phyloP scores from a whole-genome alignment of 495 filamentous ascomycete species.

The Trichoderma orchidacearum region DNA sequence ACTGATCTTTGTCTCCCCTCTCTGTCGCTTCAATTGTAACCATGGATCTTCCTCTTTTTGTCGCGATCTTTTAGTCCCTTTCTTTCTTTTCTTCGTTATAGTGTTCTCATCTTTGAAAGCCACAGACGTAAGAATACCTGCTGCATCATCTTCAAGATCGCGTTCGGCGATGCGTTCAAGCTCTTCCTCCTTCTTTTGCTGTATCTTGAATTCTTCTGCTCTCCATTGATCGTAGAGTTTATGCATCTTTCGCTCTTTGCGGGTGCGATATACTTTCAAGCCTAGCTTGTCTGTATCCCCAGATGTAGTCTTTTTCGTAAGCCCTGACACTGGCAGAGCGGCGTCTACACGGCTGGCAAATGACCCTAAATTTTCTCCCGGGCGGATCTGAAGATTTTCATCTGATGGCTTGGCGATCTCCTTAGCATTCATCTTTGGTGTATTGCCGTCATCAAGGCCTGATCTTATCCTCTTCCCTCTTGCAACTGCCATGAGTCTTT shows the following conservation, averaged over 20 bases:
- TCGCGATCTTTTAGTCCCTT: slow-evolving; percentile 39
- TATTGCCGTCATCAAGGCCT: slow-evolving; percentile 55
- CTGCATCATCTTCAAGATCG: slow-evolving; percentile 45
- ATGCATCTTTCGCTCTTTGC: slow-evolving; percentile 72
- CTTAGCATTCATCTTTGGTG: neutral
- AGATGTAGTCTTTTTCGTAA: slow-evolving; percentile 37
- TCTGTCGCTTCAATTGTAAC: slow-evolving; percentile 51
- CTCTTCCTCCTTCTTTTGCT: slow-evolving; percentile 45
- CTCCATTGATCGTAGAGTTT: slow-evolving; percentile 73
- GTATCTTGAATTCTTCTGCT: slow-evolving; percentile 42
- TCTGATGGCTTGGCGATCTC: slow-evolving; percentile 5
- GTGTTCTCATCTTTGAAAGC: slow-evolving; percentile 17
- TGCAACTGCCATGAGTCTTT: slow-evolving; percentile 61
- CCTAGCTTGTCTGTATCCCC: slow-evolving; percentile 34
- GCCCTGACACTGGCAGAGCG: slow-evolving; percentile 56
- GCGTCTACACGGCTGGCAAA: slow-evolving; percentile 80
- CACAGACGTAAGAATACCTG: slow-evolving; percentile 28
- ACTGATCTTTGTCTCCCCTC: slow-evolving; percentile 41
- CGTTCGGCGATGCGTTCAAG: slow-evolving; percentile 51
- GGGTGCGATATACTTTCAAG: slow-evolving; percentile 46
- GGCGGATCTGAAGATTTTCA: slow-evolving; percentile 52
- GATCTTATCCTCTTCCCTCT: slow-evolving; percentile 40
- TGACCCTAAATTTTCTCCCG: slow-evolving; percentile 68
- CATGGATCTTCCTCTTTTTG: slow-evolving; percentile 58
- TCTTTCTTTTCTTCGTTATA: slow-evolving; percentile 11